Conservation (phyloP, 176 grass and related monocot genomes). For the Raddia guianensis region DNA sequence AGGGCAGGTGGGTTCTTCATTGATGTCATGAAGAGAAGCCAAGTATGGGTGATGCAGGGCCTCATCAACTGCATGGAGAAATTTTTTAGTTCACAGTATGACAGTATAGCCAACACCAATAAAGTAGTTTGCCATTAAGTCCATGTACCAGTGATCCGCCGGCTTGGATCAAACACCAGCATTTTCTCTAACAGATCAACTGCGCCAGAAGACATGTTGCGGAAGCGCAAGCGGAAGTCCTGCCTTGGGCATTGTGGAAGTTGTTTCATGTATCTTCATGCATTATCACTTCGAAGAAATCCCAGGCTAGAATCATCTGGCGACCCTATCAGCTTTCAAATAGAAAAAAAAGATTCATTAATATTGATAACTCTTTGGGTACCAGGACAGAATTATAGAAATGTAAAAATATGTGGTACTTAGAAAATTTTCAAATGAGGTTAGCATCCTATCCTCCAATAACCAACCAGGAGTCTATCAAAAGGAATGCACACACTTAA, state of each 20-base stretch:
- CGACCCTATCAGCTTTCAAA: constrained; percentile 86
- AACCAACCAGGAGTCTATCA: constrained; percentile 1
- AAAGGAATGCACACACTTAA: constrained; percentile 7
- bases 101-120: constrained; percentile 20
- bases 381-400: constrained; percentile 2
- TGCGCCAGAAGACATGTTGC: constrained; percentile 80
- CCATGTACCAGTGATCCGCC: constrained; percentile 77
- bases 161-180: constrained; percentile 97
- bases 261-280: constrained; percentile 88
- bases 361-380: constrained; percentile 7
- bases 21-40: constrained; percentile 87
- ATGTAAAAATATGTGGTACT: constrained; percentile 24
- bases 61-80: constrained; percentile 75
- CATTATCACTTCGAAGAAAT: constrained; percentile 90
- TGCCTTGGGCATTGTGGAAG: constrained; percentile 80
- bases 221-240: constrained; percentile 68
- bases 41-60: constrained; percentile 91
- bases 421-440: neutral
- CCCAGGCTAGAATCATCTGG: constrained; percentile 90
- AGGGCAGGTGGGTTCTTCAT: constrained; percentile 86
- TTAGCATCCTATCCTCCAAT: neutral
- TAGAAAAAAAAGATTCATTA: constrained; percentile 32
- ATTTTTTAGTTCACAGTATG: constrained; percentile 27
- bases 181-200: constrained; percentile 88
- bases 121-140: constrained; percentile 23